Percentiles rank a stretch among this genome's conserved stretches.
Conservation (phyloP, 768 basidiomycete species). For the Leccinum aurantiacum region DNA sequence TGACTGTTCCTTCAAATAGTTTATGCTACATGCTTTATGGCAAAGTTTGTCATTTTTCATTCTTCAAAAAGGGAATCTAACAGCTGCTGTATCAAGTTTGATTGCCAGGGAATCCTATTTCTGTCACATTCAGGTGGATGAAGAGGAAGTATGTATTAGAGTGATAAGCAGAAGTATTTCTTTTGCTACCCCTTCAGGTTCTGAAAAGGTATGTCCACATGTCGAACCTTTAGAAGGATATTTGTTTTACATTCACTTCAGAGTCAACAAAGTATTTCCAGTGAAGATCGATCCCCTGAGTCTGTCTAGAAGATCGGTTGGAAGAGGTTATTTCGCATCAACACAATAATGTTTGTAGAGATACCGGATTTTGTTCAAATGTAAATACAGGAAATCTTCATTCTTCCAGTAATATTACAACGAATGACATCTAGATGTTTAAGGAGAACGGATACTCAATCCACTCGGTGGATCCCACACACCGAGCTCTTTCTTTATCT, state of each 20-base stretch:
- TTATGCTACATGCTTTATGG: conserved; percentile 30
- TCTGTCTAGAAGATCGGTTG: neutral
- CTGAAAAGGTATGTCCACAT: conserved; percentile 3
- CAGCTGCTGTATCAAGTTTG: conserved; percentile 10
- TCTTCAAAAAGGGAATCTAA: neutral
- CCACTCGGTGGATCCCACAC: conserved; percentile 73
- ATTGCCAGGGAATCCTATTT: conserved; percentile 32
- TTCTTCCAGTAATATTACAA: neutral
- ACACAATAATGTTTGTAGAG: neutral
- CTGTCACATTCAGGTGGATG: neutral
- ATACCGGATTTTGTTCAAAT: too few relatives aligned
- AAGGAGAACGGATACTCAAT: conserved; percentile 17
- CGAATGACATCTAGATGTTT: neutral
- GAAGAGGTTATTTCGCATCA: neutral
- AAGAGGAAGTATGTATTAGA: neutral
- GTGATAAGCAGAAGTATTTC: neutral
- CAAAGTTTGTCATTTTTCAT: conserved; percentile 21
- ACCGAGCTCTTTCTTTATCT: conserved; percentile 83
- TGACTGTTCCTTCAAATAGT: conserved; percentile 12
- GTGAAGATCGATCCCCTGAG: neutral
- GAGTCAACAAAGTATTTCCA: neutral
- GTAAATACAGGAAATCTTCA: too few relatives aligned
- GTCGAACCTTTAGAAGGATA: neutral
- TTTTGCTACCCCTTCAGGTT: conserved; percentile 5
- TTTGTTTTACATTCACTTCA: neutral